Percentiles rank a stretch among this genome's conserved stretches.
Evolutionary conservation across 805 yeast species (phyloP).

Genomic region (Wickerhamiella hasegawae): DNA sequence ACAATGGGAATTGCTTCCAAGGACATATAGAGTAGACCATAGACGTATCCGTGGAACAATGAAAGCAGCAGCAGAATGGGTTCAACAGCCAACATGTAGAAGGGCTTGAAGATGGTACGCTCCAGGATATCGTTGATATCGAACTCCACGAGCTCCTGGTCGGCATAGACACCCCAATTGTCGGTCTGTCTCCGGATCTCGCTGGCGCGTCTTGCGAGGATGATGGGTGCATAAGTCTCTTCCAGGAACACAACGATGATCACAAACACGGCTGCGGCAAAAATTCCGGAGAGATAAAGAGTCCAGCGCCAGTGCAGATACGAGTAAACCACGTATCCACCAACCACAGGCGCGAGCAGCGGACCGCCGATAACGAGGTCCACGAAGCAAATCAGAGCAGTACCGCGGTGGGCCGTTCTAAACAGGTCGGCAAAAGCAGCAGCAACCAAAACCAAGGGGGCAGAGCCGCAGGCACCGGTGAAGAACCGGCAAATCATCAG

Average conservation of each 20-base stretch:
- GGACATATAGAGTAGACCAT: slow-evolving; percentile 24
- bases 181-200: slow-evolving; percentile 30
- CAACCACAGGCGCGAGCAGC: slow-evolving; percentile 64
- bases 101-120: slow-evolving; percentile 18
- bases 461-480: slow-evolving; percentile 43
- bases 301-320: slow-evolving; percentile 45
- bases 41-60: slow-evolving; percentile 25
- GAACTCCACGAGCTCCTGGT: slow-evolving; percentile 29
- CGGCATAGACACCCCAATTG: slow-evolving; percentile 35
- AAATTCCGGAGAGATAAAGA: slow-evolving; percentile 31
- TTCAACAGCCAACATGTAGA: slow-evolving; percentile 22
- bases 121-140: slow-evolving; percentile 26
- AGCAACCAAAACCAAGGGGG: slow-evolving; percentile 44
- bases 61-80: slow-evolving; percentile 24
- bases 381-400: slow-evolving; percentile 34
- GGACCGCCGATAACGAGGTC: slow-evolving; percentile 64
- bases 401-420: slow-evolving; percentile 34
- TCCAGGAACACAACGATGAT: slow-evolving; percentile 23
- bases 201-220: slow-evolving; percentile 32
- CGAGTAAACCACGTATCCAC: slow-evolving; percentile 69
- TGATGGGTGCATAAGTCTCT: slow-evolving; percentile 21
- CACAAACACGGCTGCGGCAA: slow-evolving; percentile 19
- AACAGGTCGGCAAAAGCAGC: slow-evolving; percentile 45
- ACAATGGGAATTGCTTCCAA: slow-evolving; percentile 24
- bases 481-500: slow-evolving; percentile 39